These are phyloP conservation scores for Neurospora tetrasperma DNA, from an alignment of 495 filamentous ascomycete genomes.

Conservation along the genomic window DNA sequence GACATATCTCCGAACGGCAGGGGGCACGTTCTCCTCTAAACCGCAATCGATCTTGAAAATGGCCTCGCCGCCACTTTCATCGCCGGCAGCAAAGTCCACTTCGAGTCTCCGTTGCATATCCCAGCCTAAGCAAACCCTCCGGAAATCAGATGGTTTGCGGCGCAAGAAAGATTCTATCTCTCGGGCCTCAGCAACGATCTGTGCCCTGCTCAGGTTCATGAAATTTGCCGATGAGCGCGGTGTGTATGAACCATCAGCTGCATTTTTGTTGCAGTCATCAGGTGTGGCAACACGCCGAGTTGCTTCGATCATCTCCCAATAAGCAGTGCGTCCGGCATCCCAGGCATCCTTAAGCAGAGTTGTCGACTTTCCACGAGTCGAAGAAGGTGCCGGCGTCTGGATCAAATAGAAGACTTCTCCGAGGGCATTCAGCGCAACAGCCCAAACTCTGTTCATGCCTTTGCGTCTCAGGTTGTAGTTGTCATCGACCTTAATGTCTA, in stretches of 20 bases:
- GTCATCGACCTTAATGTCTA: conserved; percentile 78
- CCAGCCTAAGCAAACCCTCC: conserved; percentile 73
- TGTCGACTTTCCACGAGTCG: conserved; percentile 33
- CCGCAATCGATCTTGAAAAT: conserved; percentile 67
- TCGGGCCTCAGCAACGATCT: conserved; percentile 61
- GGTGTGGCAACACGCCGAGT: conserved; percentile 56
- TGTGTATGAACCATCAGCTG: conserved; percentile 36
- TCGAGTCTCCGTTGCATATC: conserved; percentile 81
- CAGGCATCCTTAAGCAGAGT: conserved; percentile 57
- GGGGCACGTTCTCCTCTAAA: conserved; percentile 40
- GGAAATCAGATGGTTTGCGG: conserved; percentile 69
- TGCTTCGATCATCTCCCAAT: conserved; percentile 70
- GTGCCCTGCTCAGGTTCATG: conserved; percentile 59
- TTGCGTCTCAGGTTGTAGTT: conserved; percentile 59
- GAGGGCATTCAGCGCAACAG: conserved; percentile 77
- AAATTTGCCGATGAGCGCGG: conserved; percentile 39
- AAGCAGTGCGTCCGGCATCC: conserved; percentile 64
- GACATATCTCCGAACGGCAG: conserved; percentile 24
- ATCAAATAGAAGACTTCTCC: conserved; percentile 84
- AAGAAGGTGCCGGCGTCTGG: conserved; percentile 45
- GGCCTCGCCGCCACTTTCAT: conserved; percentile 61
- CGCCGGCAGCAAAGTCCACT: conserved; percentile 81
- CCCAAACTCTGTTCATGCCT: conserved; percentile 65
- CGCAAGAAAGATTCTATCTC: conserved; percentile 71
- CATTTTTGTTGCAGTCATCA: conserved; percentile 54